These are phyloP conservation scores for Tulasnella sp. DNA, from an alignment of 768 basidiomycete genomes.

Conservation along the genomic window DNA sequence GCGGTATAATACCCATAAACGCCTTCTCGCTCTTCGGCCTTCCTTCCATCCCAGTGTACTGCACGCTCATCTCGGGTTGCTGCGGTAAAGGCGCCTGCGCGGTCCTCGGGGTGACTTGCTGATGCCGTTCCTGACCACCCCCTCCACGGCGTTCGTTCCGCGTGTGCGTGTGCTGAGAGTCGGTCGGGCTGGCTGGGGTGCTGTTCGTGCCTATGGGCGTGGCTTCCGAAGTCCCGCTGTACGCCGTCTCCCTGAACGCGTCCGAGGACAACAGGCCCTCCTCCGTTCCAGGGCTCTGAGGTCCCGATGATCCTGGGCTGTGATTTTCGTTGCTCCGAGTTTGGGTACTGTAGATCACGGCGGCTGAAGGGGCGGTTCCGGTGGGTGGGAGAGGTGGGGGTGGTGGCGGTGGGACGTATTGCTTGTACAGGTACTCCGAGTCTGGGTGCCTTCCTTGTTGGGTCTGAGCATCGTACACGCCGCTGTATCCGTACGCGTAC, in stretches of 20 bases:
- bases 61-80: slow-evolving; percentile 1
- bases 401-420: not conserved
- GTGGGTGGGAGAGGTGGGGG: not conserved
- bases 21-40: slow-evolving; percentile 24
- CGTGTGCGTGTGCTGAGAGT: not conserved
- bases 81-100: not conserved
- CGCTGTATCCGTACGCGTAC: slow-evolving; percentile 12
- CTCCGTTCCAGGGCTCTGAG: not conserved
- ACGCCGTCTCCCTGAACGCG: slow-evolving; percentile 9
- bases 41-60: not conserved
- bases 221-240: not conserved
- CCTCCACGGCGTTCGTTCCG: not conserved
- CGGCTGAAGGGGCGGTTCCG: not conserved
- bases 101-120: slow-evolving; percentile 13
- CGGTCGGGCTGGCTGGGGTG: not conserved
- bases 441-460: not conserved
- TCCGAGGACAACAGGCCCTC: slow-evolving; percentile 3
- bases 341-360: slow-evolving; percentile 13
- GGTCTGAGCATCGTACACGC: not conserved
- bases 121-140: not conserved
- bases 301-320: not conserved
- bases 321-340: not conserved
- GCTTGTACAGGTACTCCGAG: slow-evolving; percentile 18
- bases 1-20: slow-evolving; percentile 1
- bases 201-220: not conserved